Base-by-base conservation (phyloP, 2,329 filamentous ascomycete genomes). In the Decorospora gaudefroyi region DNA sequence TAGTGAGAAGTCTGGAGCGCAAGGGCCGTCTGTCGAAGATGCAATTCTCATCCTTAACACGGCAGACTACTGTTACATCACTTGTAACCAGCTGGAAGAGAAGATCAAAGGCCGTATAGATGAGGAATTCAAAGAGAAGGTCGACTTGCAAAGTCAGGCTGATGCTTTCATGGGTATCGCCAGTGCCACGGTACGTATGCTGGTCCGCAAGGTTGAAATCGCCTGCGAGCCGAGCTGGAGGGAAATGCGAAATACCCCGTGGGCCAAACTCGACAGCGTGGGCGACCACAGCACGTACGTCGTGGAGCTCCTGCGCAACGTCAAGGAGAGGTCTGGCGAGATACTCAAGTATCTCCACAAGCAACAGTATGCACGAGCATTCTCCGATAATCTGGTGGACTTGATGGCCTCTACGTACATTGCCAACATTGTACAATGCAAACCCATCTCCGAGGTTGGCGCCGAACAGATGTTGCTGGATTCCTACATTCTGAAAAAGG, bases 381-480 rank as follows among this genome's bases (percentile, higher is more conserved):
- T 97, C 66, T 95, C 89, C 59, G 93, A 99, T 70, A 92, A 97
- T 54, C 75, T 97, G n/a, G 88, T 97, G 26, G 93, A 99, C 68
- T 80, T 88, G 51, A 75, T 97, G 52, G 87, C 88, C 11, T 87
- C 79, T 43, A 80, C 84, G 1, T 97, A 93, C 67, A 82, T 96
- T 55, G 76, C 78, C 51, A 95, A 87, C 64, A 86, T 97, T 45
- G 89, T 95, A 28, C 87, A 89, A 64, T 96, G 90, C 72, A 85
- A 85, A 56, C 93, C 93, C 0, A 87, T 99, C 34, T 92, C 90
- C 4, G 93, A 97, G 72, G 88, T 90, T 41, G 93, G 91, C 9
- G 93, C 93, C 8, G 92, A 99, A 70, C 93, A 96, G 83, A 96
- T 99, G 90, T 79, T 97, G 13, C 82, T 99, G 4, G 93, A 99